Base-by-base conservation (phyloP, 805 yeast genomes). In the Debaryomyces tyrocola region DNA sequence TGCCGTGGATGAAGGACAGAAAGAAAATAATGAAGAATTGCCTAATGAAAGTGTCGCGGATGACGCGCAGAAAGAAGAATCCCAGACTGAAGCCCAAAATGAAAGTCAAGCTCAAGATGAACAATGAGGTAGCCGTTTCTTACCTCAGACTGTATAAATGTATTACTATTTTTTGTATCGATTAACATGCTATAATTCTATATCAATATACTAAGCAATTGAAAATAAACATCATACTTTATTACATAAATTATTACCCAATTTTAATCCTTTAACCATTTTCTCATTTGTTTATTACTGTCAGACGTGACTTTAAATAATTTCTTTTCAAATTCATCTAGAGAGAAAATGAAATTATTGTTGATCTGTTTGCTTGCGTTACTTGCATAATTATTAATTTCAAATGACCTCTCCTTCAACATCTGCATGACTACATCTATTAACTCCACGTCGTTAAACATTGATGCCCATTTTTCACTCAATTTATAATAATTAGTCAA, bases 311-410 rank as follows among this genome's bases (percentile, higher is more conserved):
- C 56, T 47, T 73, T 78, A 63, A 78, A 85, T 18, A 87, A 57
- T 29, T 63, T 65, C 61, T 80, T 84, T 57, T 90, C 97, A 60
- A 80, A 84, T 57, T 84, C 89, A 59, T 90, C 97, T 50, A 90
- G 67, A 4, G 84, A 81, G 48, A 78, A 71, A 38, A 87, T 56
- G 54, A 90, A 87, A 45, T 75, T 69, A 50, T 66, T 66, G 48
- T 70, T 67, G 48, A 79, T 69, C 53, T 76, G 78, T 61, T 78
- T 73, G 48, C 70, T 65, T 21, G 78, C 66, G 46, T 79, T 80
- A 40, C 71, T 70, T 11, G 95, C 90, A 54, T 75, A 79, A 59
- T 85, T 91, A 60, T 84, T 84, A 24, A 91, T 82, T 59, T 80
- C 85, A 45, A 82, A 79, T 0, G 90, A 79, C 36, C 98, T 71